Base-by-base conservation (phyloP, 495 filamentous ascomycete species). In the Xylaria cubensis region DNA sequence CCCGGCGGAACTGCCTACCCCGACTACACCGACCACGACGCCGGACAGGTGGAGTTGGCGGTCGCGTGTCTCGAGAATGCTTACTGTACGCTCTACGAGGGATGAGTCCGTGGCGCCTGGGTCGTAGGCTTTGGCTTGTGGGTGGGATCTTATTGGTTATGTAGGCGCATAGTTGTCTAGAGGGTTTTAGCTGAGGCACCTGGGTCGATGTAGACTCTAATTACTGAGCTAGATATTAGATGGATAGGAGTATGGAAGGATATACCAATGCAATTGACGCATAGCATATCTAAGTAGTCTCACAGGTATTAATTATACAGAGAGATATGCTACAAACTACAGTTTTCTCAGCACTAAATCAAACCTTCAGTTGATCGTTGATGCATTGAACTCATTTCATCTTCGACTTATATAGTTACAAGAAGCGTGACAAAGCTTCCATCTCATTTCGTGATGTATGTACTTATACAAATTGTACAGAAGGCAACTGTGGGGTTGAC, bases 11-110 rank as follows among this genome's bases (percentile, higher is more conserved):
- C 51, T 79, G 10, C 32, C 32, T 6, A 61, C 17, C 17, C 34
- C 34, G 58, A n/a, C 58, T 17, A 21, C 34, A 2, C 58, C 58
- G 32, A 12, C 58, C 8, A 36, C 39, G 24, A 76, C 61, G 42
- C 51, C 55, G 19, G 59, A 62, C 39, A 65, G 78, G 36, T 72
- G 67, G 46, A 78, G 78, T 24, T 80, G 76, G 78, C 70, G 73
- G 73, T 80, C 78, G 8, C 71, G 71, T 1, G 72, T 80, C 9
- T 80, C 78, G 29, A 73, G 76, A 10, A 76, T 76, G 5, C 73
- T 78, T 13, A 61, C 74, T 0, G 63, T 42, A 17, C 73, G 55
- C 10, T 59, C 55, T 29, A 12, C 58, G 17, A n/a, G 2, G 67
- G 7, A 41, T 2, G 34, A 34, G 50, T 44, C 50, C 29, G 41